A percentile compares a stretch with the other conserved stretches of the same genome.
Conservation (phyloP, 1,284 basidiomycete genomes). For the Ustanciosporium gigantosporum region DNA sequence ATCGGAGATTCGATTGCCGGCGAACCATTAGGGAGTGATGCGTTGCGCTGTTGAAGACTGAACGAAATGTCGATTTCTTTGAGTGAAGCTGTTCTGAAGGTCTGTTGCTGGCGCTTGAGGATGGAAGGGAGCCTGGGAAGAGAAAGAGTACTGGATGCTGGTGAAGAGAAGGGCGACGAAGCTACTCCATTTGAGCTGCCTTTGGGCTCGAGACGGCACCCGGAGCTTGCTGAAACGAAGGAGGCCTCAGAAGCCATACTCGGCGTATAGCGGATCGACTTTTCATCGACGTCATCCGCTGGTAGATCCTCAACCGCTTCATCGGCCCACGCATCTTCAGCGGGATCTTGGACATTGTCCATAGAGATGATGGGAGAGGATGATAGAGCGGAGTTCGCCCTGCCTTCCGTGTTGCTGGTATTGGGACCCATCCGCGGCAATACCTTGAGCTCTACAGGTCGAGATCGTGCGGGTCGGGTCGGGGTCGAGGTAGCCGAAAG, state of each 20-base stretch:
- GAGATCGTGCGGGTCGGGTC: background rate
- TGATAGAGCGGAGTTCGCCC: background rate
- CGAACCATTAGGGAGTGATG: conserved; percentile 1
- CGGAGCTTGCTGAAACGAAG: conserved; percentile 4
- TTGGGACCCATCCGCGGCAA: background rate
- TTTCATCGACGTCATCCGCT: background rate
- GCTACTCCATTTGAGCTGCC: background rate
- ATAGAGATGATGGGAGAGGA: no score
- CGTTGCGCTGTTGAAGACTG: conserved; percentile 16
- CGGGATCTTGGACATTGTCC: background rate
- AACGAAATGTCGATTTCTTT: conserved; percentile 22
- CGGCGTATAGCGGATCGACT: conserved; percentile 3
- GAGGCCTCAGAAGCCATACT: conserved; percentile 19
- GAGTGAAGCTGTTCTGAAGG: conserved; percentile 32
- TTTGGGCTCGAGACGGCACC: background rate
- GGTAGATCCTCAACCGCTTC: background rate
- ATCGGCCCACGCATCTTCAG: conserved; percentile 5
- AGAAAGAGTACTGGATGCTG: conserved; percentile 21
- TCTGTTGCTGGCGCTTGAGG: conserved; percentile 41
- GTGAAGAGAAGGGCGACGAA: conserved; percentile 5
- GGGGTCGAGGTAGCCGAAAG: no score
- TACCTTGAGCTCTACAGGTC: background rate
- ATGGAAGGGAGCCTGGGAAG: conserved; percentile 37
- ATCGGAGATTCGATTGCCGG: background rate
- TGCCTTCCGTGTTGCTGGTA: background rate